Base-by-base conservation (phyloP, 352 stramenopile genomes). In the Phytopythium litorale region DNA sequence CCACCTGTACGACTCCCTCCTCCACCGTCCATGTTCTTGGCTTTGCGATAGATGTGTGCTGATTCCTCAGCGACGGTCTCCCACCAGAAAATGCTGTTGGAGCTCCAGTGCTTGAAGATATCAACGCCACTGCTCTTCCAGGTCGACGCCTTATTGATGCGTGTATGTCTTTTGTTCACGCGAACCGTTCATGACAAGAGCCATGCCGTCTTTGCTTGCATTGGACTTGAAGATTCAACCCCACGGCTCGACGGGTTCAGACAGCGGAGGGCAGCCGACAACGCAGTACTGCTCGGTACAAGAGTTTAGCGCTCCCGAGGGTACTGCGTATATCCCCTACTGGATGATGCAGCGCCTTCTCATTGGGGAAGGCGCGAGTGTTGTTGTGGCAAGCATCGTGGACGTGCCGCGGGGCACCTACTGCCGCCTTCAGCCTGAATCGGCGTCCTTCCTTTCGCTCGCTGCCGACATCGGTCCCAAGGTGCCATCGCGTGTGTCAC, bases 311-410 rank as follows among this genome's bases (percentile, higher is more conserved):
- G 72, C 80, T 28, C 70, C 78, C 3, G 63, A 77, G 30, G 78
- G 72, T 3, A 69, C 86, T 51, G 72, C 75, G 18, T 89, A 81
- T 46, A 70, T 86, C 19, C 80, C 80, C 1, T 87, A 85, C 57
- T 89, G 80, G 80, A 84, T 89, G 35, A 89, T 89, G 80, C 76
- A 88, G 56, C 81, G 78, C 54, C 64, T 88, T 7, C 23, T 68
- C 5, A 59, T 84, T 28, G 35, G 59, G 0, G 80, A 88, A 69
- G 80, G 76, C 8, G 67, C 52, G 0, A 62, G 63, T 11, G 66
- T 87, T 11, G 58, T 73, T n/a, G 51, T 87, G 12, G 74, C 68
- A 3, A 85, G 68, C 23, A 58, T 73, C 4, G 11, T 50, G 7
- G 55, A 74, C 23, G 63, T 83, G 15, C 76, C 78, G 46, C 62